Base-by-base conservation (phyloP, 805 yeast genomes). In the Ogataea paraovalis region DNA sequence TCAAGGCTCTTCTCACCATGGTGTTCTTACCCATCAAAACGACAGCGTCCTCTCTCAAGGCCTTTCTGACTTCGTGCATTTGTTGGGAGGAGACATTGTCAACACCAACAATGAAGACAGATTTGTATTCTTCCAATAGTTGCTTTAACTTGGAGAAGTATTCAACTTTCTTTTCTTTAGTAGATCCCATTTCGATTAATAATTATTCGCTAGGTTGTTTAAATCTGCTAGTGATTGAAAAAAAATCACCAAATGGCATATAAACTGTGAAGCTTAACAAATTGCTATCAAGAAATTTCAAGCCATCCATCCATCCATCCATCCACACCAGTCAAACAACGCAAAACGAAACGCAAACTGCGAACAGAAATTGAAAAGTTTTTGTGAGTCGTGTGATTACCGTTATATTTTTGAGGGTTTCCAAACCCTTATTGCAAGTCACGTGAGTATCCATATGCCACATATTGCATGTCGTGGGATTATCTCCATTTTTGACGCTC, bases 11-110 rank as follows among this genome's bases (percentile, higher is more conserved):
- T 82, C 99, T 89, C 63, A 94, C 96, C 98, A 94, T 92, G 83
- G 99, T 94, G 97, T 94, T 94, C 87, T 94, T 94, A 82, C 99
- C 99, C 99, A 94, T 94, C 70, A 94, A 80, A 63, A 94, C 91
- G 64, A 87, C 94, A 69, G 94, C 99, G 54, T 83, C 86, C 63
- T 89, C 87, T 81, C 99, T 90, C 70, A 94, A 85, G 60, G 89
- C 76, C 83, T 87, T 90, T 87, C 99, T 90, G 81, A 90, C 83
- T 83, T 94, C 96, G 81, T 94, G 99, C 97, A 94, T 91, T 81
- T 94, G 99, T 83, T 94, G 99, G 65, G 99, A 94, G 62, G 98
- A 88, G 72, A 94, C 99, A 83, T 94, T 94, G 82, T 94, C 99
- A 67, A 94, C 97, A 78, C 98, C 98, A 72, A 94, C 98, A 65